These are phyloP conservation scores for Phytophthora agathidicida DNA, from an alignment of 352 stramenopile species.

Conservation along the genomic window DNA sequence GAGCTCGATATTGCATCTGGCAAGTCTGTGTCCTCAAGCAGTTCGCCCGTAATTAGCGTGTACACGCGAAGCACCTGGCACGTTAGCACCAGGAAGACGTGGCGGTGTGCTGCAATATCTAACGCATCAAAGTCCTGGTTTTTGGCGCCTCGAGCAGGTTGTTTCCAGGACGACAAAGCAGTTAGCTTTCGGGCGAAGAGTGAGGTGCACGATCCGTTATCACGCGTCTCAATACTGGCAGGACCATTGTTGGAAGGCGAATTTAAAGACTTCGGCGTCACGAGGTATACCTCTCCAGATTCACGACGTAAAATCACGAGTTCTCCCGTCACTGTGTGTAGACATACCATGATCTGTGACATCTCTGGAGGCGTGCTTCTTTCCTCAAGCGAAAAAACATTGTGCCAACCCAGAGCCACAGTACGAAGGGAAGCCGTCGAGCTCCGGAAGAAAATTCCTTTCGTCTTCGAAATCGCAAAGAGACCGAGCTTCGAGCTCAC, in stretches of 20 bases:
- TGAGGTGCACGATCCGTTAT: slow-evolving; percentile 19
- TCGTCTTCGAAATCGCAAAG: slow-evolving; percentile 62
- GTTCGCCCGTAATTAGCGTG: slow-evolving; percentile 57
- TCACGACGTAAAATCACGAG: slow-evolving; percentile 54
- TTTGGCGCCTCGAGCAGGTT: slow-evolving; percentile 1
- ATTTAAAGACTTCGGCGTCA: slow-evolving; percentile 31
- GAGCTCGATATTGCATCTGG: slow-evolving; percentile 18
- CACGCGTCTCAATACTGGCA: neutral
- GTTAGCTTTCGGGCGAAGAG: slow-evolving; percentile 32
- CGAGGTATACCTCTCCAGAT: slow-evolving; percentile 46
- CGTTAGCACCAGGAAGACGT: slow-evolving; percentile 33
- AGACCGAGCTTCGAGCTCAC: slow-evolving; percentile 67
- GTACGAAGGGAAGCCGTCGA: slow-evolving; percentile 43
- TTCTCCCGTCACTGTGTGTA: slow-evolving; percentile 83
- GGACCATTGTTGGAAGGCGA: slow-evolving; percentile 1
- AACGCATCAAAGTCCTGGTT: slow-evolving; percentile 20
- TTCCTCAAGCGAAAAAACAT: slow-evolving; percentile 15
- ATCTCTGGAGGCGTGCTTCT: neutral
- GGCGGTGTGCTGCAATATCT: slow-evolving; percentile 37
- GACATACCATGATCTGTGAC: slow-evolving; percentile 36
- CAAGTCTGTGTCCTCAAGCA: slow-evolving; percentile 43
- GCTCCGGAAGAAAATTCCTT: slow-evolving; percentile 71
- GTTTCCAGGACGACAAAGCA: slow-evolving; percentile 32
- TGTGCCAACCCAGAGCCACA: slow-evolving; percentile 46
- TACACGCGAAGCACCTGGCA: slow-evolving; percentile 43